A percentile compares a stretch with the other conserved stretches of the same genome.
phyloP scores from a whole-genome alignment of 177 flowering plant genomes.

The Vitis hybrid region DNA sequence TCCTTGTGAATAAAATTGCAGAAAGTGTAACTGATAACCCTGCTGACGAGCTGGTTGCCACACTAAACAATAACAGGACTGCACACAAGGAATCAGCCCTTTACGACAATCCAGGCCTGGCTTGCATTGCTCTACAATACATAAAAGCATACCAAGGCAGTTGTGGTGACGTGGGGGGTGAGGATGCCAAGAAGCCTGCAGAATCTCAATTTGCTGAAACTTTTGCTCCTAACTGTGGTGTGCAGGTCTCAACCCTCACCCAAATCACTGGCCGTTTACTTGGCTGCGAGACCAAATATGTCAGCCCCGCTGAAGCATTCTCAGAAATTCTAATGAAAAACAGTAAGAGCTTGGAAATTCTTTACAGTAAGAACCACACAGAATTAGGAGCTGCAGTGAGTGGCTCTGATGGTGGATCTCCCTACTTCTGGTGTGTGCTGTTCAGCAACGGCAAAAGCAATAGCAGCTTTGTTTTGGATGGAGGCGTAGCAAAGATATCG shows the following conservation, averaged over 20 bases:
- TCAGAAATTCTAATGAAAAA: conserved; percentile 57
- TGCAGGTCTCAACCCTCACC: conserved; percentile 51
- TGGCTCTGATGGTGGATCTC: conserved; percentile 77
- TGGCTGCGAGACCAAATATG: conserved; percentile 74
- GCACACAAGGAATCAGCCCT: conserved; percentile 58
- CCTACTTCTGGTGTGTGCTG: conserved; percentile 93
- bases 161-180: conserved; percentile 62
- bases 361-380: conserved; percentile 72
- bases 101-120: conserved; percentile 71
- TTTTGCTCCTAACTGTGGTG: conserved; percentile 88
- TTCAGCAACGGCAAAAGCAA: conserved; percentile 69
- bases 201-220: conserved; percentile 71
- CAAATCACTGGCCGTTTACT: conserved; percentile 81
- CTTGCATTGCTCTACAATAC: conserved; percentile 90
- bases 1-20: conserved; percentile 9
- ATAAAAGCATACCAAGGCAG: conserved; percentile 85
- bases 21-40: conserved; percentile 69
- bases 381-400: conserved; percentile 89
- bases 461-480: conserved; percentile 62
- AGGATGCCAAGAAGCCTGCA: conserved; percentile 64
- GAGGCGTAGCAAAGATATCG: conserved; percentile 50
- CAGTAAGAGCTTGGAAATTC: conserved; percentile 56
- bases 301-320: conserved; percentile 58
- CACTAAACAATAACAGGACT: conserved; percentile 70
- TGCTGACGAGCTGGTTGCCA: conserved; percentile 72